Conservation (phyloP, 805 yeast genomes). For the Saccharomyces kudriavzevii region DNA sequence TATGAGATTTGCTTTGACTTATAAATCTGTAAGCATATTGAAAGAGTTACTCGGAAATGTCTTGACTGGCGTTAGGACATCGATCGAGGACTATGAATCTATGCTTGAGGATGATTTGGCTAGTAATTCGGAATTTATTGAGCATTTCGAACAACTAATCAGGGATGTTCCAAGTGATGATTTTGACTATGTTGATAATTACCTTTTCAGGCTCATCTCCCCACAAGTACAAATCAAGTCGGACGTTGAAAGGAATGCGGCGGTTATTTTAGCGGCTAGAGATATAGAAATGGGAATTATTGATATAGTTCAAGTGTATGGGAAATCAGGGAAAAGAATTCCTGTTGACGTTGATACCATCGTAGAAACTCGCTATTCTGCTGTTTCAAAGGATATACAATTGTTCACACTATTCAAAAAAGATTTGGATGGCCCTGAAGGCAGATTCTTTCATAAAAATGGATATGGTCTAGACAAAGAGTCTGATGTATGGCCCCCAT, state of each 20-base stretch:
- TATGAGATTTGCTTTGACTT: slow-evolving; percentile 38
- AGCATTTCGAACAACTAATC: slow-evolving; percentile 41
- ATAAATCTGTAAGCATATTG: slow-evolving; percentile 42
- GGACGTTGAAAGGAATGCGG: slow-evolving; percentile 38
- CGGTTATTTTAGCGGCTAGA: slow-evolving; percentile 46
- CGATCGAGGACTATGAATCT: slow-evolving; percentile 15
- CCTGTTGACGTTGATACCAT: slow-evolving; percentile 30
- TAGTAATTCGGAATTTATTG: slow-evolving; percentile 30
- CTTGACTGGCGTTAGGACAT: slow-evolving; percentile 13
- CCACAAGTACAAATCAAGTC: slow-evolving; percentile 56
- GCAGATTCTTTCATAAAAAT: slow-evolving; percentile 18
- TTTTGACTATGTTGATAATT: slow-evolving; percentile 41
- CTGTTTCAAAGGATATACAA: slow-evolving; percentile 48
- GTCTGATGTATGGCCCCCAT: slow-evolving; percentile 52
- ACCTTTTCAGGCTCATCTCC: slow-evolving; percentile 45
- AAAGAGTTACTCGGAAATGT: slow-evolving; percentile 32
- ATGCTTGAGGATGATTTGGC: slow-evolving; percentile 11
- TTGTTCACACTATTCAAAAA: slow-evolving; percentile 42
- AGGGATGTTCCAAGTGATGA: slow-evolving; percentile 33
- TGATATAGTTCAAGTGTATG: slow-evolving; percentile 34
- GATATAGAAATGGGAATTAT: slow-evolving; percentile 52
- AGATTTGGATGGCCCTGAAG: slow-evolving; percentile 27
- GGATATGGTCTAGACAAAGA: slow-evolving; percentile 25
- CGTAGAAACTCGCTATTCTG: slow-evolving; percentile 51
- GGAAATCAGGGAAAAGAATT: slow-evolving; percentile 22